A percentile compares a stretch with the other conserved stretches of the same genome.
phyloP scores from a whole-genome alignment of 192 early-diverging fungal genomes.

The Rhizophagus prolifer region DNA sequence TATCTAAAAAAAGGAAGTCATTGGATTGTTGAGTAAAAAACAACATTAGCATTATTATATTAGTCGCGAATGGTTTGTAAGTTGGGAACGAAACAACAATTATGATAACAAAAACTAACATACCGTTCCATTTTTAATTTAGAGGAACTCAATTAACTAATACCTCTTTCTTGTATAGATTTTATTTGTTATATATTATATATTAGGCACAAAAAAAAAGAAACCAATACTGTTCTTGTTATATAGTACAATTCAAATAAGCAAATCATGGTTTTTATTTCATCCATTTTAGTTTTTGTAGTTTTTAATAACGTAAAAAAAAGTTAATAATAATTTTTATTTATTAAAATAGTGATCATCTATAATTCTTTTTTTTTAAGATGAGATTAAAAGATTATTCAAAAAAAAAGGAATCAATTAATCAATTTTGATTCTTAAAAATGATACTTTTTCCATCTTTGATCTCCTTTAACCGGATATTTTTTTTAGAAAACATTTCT shows the following conservation, averaged over 20 bases:
- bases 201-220: background rate
- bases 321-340: no score
- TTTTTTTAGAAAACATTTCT: no score
- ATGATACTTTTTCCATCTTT: no score
- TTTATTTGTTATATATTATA: background rate
- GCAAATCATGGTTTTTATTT: background rate
- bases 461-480: no score
- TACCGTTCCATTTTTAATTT: background rate
- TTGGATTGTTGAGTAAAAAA: conserved; percentile 41
- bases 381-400: no score
- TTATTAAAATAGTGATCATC: no score
- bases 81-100: background rate
- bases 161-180: background rate
- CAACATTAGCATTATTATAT: background rate
- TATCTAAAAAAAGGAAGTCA: conserved; percentile 44
- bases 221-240: background rate
- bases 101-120: background rate
- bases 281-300: background rate
- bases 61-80: background rate
- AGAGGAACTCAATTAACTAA: background rate
- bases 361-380: no score
- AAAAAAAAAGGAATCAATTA: no score
- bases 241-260: background rate
- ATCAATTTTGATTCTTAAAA: no score
- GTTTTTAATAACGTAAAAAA: background rate